phyloP scores from a whole-genome alignment of 1,284 basidiomycete species.

The Ganoderma leucocontextum region DNA sequence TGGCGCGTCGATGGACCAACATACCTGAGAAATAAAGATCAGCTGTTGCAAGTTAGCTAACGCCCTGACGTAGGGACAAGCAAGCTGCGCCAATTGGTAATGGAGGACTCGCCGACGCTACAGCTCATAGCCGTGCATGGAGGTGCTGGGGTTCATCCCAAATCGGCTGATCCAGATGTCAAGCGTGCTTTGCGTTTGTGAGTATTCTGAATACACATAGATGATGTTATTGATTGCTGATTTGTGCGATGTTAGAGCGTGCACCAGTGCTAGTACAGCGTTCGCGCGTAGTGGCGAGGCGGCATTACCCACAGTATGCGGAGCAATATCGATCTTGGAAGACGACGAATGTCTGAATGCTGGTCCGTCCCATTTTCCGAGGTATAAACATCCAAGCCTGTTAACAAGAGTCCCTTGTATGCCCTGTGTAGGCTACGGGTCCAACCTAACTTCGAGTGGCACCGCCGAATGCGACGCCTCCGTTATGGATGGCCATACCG shows the following conservation, averaged over 20 bases:
- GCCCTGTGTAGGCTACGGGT: slow-evolving; percentile 64
- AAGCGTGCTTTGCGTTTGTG: slow-evolving; percentile 64
- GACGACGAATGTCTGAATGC: slow-evolving; percentile 71
- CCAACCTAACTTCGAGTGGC: slow-evolving; percentile 75
- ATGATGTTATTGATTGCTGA: no score
- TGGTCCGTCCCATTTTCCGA: slow-evolving; percentile 48
- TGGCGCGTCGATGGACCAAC: background rate
- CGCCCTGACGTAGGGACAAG: background rate
- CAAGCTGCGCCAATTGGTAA: background rate
- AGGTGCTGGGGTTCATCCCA: slow-evolving; percentile 68
- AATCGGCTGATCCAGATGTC: slow-evolving; percentile 52
- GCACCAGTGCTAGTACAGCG: slow-evolving; percentile 45
- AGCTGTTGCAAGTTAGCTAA: background rate
- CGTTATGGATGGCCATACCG: slow-evolving; percentile 64
- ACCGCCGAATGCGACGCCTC: slow-evolving; percentile 81
- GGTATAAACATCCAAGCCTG: background rate
- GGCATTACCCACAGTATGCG: slow-evolving; percentile 55
- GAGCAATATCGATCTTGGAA: slow-evolving; percentile 64
- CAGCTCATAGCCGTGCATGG: slow-evolving; percentile 66
- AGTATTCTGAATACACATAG: slow-evolving; percentile 28
- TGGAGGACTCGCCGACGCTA: slow-evolving; percentile 6
- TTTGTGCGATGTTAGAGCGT: slow-evolving; percentile 50
- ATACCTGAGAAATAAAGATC: background rate
- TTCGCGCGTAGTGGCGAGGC: slow-evolving; percentile 28
- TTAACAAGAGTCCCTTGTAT: background rate